Base-by-base conservation (phyloP, 805 yeast species). In the Huiozyma naganishii region DNA sequence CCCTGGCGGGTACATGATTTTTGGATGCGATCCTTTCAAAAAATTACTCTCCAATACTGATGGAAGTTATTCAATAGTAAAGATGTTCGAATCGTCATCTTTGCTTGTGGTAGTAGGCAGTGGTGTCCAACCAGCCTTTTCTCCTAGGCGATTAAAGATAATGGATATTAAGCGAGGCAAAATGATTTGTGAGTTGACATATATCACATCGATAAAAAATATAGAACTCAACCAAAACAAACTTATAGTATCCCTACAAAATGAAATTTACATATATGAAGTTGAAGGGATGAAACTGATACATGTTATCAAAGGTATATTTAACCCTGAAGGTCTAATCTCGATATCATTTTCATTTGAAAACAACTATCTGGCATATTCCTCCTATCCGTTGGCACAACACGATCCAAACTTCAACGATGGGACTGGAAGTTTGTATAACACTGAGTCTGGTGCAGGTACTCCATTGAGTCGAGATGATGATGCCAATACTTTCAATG, bases 101-200 rank as follows among this genome's bases (percentile, higher is more conserved):
- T 63, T 83, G 36, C 61, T 83, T 27, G 87, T 84, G 3, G 66
- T 80, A 9, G 86, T 82, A 11, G 86, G 83, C 0, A 57, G 76
- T 29, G 88, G 88, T 0, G 86, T 80, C 44, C 81, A 74, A 44
- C 74, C 79, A 2, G 58, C 72, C 4, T 69, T 77, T 53, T 77
- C 86, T 7, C 92, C 95, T n/a, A 71, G 96, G 47, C 76, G 87
- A 50, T 71, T 90, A 47, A 78, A 79, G 57, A 77, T 90, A 41
- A 70, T 87, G 45, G 89, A 92, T 65, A 83, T 95, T 3, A 85
- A 84, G 58, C 65, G 61, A 48, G 60, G 62, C 40, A 57, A 73
- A 0, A 64, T 70, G 0, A 80, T 83, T 27, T 82, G 89, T 57
- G 89, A 82, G 57, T 67, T 83, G 45, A 71, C 81, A 0, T 83